phyloP scores from a whole-genome alignment of 306 rosid species.

The Medicago ruthenica region DNA sequence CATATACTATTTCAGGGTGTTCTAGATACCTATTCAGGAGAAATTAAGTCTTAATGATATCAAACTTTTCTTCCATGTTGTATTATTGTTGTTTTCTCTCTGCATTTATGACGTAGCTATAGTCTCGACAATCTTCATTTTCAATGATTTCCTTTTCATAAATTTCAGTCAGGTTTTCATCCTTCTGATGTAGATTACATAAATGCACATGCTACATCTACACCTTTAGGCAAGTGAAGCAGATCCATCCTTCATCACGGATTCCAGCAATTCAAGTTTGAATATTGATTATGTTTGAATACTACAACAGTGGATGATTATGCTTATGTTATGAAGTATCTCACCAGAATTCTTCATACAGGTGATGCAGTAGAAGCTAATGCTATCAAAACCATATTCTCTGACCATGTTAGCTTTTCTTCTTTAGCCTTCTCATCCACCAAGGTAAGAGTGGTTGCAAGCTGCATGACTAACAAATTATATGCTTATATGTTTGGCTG shows the following conservation, averaged over 20 bases:
- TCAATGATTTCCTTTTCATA: slow-evolving; percentile 38
- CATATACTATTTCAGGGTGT: slow-evolving; percentile 31
- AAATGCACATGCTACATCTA: slow-evolving; percentile 94
- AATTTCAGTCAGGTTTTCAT: slow-evolving; percentile 78
- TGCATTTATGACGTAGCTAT: slow-evolving; percentile 35
- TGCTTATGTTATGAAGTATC: slow-evolving; percentile 21
- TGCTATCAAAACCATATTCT: slow-evolving; percentile 79
- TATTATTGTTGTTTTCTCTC: slow-evolving; percentile 17
- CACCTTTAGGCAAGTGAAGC: slow-evolving; percentile 71
- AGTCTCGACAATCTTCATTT: slow-evolving; percentile 23
- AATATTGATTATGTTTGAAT: slow-evolving; percentile 29
- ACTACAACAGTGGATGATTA: slow-evolving; percentile 23
- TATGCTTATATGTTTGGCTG: slow-evolving; percentile 17
- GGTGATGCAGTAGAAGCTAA: slow-evolving; percentile 87
- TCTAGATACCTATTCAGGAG: slow-evolving; percentile 3
- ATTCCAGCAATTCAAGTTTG: slow-evolving; percentile 38
- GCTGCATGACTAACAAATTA: slow-evolving; percentile 30
- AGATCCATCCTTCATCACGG: slow-evolving; percentile 30
- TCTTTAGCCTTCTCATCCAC: slow-evolving; percentile 86
- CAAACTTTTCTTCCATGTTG: slow-evolving; percentile 26
- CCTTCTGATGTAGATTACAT: slow-evolving; percentile 82
- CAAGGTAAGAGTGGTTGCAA: slow-evolving; percentile 66
- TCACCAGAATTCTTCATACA: slow-evolving; percentile 41
- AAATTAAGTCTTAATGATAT: slow-evolving; percentile 24
- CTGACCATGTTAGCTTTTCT: slow-evolving; percentile 61